Evolutionary conservation across 768 basidiomycete genomes (phyloP).

Genomic region (Inosperma sp.): DNA sequence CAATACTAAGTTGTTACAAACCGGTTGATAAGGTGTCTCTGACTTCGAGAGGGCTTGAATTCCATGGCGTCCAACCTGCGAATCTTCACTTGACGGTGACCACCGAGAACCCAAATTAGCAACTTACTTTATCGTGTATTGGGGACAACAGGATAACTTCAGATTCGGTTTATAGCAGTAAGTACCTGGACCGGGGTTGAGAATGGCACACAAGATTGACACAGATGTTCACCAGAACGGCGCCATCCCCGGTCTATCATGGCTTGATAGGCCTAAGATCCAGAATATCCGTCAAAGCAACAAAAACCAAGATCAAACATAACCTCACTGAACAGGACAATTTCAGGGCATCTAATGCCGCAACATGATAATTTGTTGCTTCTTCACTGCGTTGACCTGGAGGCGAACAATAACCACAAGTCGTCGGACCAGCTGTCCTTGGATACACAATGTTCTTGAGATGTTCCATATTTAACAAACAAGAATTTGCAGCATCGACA

Average conservation of each 20-base stretch:
- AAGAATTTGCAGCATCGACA: no score
- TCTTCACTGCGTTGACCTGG: slow-evolving; percentile 43
- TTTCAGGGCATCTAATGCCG: slow-evolving; percentile 45
- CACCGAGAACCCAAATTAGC: neutral
- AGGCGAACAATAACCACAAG: slow-evolving; percentile 67
- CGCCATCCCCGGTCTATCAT: slow-evolving; percentile 89
- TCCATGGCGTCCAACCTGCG: slow-evolving; percentile 57
- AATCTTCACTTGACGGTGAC: neutral
- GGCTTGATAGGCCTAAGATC: slow-evolving; percentile 70
- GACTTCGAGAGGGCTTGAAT: slow-evolving; percentile 69
- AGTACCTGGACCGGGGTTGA: slow-evolving; percentile 31
- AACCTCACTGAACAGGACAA: slow-evolving; percentile 40
- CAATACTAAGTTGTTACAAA: slow-evolving; percentile 20
- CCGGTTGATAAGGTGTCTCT: slow-evolving; percentile 72
- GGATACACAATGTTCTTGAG: slow-evolving; percentile 38
- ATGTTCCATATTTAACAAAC: slow-evolving; percentile 14
- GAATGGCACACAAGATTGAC: no score
- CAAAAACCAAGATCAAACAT: neutral
- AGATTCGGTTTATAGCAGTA: slow-evolving; percentile 90
- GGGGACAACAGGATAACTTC: slow-evolving; percentile 80
- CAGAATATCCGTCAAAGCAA: neutral
- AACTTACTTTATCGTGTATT: slow-evolving; percentile 85
- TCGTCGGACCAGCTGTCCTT: slow-evolving; percentile 31
- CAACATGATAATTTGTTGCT: slow-evolving; percentile 43
- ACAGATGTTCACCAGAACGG: slow-evolving; percentile 50